A percentile compares a stretch with the other conserved stretches of the same genome.
These are phyloP conservation scores for Nakaseomyces kungkrabaensis DNA, from an alignment of 1,139 yeast genomes.

Conservation along the genomic window DNA sequence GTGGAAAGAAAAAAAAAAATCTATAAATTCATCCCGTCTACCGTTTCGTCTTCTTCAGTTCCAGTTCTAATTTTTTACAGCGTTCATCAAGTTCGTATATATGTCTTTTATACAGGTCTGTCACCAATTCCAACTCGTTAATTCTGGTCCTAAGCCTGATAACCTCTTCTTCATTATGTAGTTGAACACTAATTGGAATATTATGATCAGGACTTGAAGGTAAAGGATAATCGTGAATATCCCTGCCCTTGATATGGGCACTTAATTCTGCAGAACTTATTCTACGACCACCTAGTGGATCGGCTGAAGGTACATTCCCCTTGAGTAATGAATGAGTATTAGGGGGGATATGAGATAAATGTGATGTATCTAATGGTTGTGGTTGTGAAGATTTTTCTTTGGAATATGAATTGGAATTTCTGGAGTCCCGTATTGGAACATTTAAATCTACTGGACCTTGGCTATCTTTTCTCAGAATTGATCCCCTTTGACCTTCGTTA, in stretches of 20 bases:
- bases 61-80: conserved; percentile 15
- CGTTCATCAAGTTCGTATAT: conserved; percentile 61
- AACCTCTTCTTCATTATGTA: conserved; percentile 35
- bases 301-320: background rate
- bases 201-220: background rate
- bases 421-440: background rate
- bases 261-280: background rate
- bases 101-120: conserved; percentile 73
- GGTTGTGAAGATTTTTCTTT: conserved; percentile 1
- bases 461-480: background rate
- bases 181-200: background rate
- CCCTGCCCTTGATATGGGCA: background rate
- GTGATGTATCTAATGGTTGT: conserved; percentile 2
- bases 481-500: background rate
- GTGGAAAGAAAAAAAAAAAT: background rate
- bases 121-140: conserved; percentile 82
- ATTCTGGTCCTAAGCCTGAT: conserved; percentile 62
- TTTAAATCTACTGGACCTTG: background rate
- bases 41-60: conserved; percentile 6
- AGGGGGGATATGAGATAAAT: background rate
- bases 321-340: background rate
- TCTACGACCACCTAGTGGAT: background rate
- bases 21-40: background rate
- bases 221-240: background rate
- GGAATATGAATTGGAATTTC: background rate